Base-by-base conservation (phyloP, 257 asterid species). In the Solanum chiquidenum region DNA sequence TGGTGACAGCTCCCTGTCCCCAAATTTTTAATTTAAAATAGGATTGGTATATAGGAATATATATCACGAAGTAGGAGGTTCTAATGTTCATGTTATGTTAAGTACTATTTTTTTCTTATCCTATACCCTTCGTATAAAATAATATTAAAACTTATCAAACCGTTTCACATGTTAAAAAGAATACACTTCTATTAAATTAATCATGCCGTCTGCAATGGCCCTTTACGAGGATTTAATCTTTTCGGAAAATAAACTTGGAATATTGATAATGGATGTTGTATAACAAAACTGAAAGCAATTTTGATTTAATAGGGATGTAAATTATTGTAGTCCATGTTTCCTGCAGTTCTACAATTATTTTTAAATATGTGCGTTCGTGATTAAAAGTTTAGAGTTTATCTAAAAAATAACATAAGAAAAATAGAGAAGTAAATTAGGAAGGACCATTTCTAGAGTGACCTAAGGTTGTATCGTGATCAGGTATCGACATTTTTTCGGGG, bases 341-440 rank as follows among this genome's bases (percentile, higher is more conserved):
- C 1, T 58, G 1, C 2, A 11, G 11, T 58, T 9, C 9, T 21
- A 23, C 0, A 60, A 21, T 4, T 60, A 60, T 9, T 60, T 60
- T 9, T 0, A 60, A 9, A 60, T 4, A 9, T 0, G 2, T 23
- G 6, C 0, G 11, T 6, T 60, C 3, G 5, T 60, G 0, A 23
- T 1, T 60, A 9, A 23, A 60, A 23, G 1, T 9, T 2, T 55
- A 1, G 2, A 55, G 10, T 6, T 23, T 23, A n/a, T 21, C 7
- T 10, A 21, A 12, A 60, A 60, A 60, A 23, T 23, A 60, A 60
- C 13, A 8, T 58, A 9, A 21, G 1, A 21, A 60, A 60, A 60
- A 60, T 3, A 60, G 4, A 20, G 25, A 3, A 20, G 25, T 6
- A 55, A 55, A 55, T 55, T 55, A 20, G 25, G 66, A 20, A 55